phyloP scores from a whole-genome alignment of 257 asterid genomes.

The Cynanchum wilfordii region DNA sequence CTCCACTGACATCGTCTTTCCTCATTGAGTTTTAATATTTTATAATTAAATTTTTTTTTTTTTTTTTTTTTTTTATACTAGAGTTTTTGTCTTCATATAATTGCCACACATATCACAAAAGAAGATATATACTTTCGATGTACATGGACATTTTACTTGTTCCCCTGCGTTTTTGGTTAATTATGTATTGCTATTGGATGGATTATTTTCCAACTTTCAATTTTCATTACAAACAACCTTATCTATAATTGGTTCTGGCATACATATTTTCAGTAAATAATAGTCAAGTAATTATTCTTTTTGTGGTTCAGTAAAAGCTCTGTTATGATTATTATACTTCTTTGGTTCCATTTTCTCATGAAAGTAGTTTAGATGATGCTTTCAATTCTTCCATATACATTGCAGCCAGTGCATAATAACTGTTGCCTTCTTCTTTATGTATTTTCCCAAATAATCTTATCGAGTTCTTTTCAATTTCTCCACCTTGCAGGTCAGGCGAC shows the following conservation, averaged over 20 bases:
- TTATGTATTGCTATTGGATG: neutral
- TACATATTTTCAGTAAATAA: neutral
- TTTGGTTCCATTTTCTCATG: neutral
- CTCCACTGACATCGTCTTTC: neutral
- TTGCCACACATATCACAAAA: neutral
- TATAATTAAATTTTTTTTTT: neutral
- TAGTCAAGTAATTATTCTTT: neutral
- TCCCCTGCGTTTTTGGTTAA: neutral
- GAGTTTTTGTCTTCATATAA: neutral
- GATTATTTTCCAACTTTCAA: neutral
- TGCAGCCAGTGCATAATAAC: neutral
- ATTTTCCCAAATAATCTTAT: conserved; percentile 2
- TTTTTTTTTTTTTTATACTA: neutral
- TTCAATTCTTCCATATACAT: neutral
- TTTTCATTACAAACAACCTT: neutral
- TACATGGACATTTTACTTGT: neutral
- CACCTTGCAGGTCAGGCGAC: conserved; percentile 72
- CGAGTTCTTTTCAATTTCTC: conserved; percentile 16
- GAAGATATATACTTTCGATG: neutral
- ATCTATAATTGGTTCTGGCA: neutral
- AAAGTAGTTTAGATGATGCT: neutral
- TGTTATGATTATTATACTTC: neutral
- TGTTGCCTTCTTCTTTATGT: neutral
- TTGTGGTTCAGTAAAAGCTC: conserved; percentile 4
- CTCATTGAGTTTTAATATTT: neutral